A percentile compares a stretch with the other conserved stretches of the same genome.
Conservation (phyloP, 352 stramenopile species). For the Phytophthora niederhauseri region DNA sequence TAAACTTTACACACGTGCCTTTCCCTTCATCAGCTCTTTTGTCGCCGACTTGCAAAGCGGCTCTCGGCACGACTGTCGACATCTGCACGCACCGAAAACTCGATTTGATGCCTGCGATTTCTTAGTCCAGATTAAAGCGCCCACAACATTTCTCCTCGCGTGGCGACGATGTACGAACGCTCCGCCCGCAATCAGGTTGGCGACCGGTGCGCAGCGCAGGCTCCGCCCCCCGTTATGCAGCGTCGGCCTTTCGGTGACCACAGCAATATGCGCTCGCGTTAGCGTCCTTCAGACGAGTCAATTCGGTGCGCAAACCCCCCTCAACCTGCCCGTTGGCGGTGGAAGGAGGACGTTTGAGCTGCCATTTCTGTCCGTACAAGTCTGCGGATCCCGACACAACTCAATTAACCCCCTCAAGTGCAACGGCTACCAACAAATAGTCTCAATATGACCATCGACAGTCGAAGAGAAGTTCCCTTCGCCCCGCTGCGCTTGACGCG, state of each 20-base stretch:
- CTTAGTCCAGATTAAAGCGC: neutral
- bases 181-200: neutral
- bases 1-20: no score
- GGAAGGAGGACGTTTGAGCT: neutral
- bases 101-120: neutral
- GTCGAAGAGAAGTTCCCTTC: conserved; percentile 6
- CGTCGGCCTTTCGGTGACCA: neutral
- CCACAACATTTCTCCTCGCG: neutral
- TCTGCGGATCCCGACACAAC: conserved; percentile 3
- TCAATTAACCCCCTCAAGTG: conserved; percentile 9
- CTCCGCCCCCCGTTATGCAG: neutral
- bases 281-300: neutral
- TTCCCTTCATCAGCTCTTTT: neutral
- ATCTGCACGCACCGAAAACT: neutral
- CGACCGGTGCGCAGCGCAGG: no score
- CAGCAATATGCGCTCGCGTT: neutral
- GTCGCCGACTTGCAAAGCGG: neutral
- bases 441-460: neutral
- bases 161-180: neutral
- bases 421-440: neutral
- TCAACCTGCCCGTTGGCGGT: neutral
- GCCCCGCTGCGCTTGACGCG: conserved; percentile 4
- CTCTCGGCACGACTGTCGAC: neutral
- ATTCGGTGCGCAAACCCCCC: neutral
- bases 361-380: neutral